A percentile compares a stretch with the other conserved stretches of the same genome.
These are phyloP conservation scores for Mycena filopes DNA, from an alignment of 768 basidiomycete genomes.

Conservation along the genomic window DNA sequence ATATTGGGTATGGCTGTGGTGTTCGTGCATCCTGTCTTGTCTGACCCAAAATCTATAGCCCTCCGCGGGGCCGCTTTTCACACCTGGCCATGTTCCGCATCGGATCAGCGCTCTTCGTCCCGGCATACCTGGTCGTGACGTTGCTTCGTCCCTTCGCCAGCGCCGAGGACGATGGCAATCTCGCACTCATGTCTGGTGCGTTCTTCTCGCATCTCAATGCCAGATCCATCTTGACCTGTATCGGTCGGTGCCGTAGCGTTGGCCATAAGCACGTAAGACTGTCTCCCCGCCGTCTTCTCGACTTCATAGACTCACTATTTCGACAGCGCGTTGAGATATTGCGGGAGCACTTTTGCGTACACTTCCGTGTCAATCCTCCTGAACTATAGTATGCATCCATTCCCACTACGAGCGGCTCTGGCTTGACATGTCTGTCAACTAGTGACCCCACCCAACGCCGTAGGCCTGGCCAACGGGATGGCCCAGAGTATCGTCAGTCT, in stretches of 20 bases:
- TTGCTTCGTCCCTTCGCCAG: constrained; percentile 82
- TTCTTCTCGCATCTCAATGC: constrained; percentile 16
- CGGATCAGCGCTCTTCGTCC: constrained; percentile 87
- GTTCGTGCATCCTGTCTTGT: constrained; percentile 26
- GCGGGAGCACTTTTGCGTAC: constrained; percentile 89
- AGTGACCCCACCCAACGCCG: constrained; percentile 92
- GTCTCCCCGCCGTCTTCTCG: neutral
- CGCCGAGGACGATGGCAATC: constrained; percentile 73
- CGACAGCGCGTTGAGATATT: constrained; percentile 80
- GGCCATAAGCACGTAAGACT: constrained; percentile 28
- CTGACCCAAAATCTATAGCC: constrained; percentile 51
- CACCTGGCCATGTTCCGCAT: constrained; percentile 92
- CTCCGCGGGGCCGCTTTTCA: constrained; percentile 84
- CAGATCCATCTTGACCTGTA: constrained; percentile 1
- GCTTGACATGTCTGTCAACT: constrained; percentile 25
- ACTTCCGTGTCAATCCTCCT: constrained; percentile 90
- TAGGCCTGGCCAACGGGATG: constrained; percentile 94
- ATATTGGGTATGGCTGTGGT: constrained; percentile 62
- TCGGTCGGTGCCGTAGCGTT: constrained; percentile 18
- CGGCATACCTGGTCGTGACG: constrained; percentile 85
- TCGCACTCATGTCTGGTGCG: constrained; percentile 85
- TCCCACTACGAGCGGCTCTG: constrained; percentile 12
- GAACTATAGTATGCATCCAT: constrained; percentile 73
- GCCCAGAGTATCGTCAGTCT: constrained; percentile 96
- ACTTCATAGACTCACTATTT: constrained; percentile 6